Base-by-base conservation (phyloP, 257 asterid genomes). In the Solanum rostratum region DNA sequence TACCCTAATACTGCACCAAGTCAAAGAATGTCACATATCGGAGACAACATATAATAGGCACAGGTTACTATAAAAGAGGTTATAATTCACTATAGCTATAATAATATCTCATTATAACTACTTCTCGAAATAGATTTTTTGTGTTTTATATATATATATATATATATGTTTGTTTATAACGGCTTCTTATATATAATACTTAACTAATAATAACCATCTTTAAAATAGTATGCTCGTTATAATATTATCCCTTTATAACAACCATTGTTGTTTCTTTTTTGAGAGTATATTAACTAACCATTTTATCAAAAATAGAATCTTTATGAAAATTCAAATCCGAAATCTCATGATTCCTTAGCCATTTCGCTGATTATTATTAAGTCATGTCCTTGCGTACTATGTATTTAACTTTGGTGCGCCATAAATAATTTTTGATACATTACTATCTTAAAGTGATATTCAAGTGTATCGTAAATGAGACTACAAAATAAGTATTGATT, bases 11-110 rank as follows among this genome's bases (percentile, higher is more conserved):
- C 4, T 5, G 37, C 4, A 5, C 4, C 37, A 33, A 33, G 4
- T 0, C 1, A 33, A 33, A 33, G 6, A 33, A 5, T 33, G 1
- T 33, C 39, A 33, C 39, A 33, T 33, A 33, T 3, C 3, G 4
- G 6, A 33, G 0, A 0, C 0, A 33, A 0, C 0, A 33, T 16
- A 9, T 18, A 0, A 19, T 19, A 49, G n/a, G 45, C 57, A 49
- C 22, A 46, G 24, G 24, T 74, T 50, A 16, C 4, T 13, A 5
- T 52, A 2, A 46, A 65, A 29, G 13, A 76, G 11, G 11, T n/a
- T 45, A 8, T 15, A 62, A 11, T 9, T 27, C 39, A 12, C 0
- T 13, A 27, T 62, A n/a, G n/a, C n/a, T n/a, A n/a, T n/a, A n/a
- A n/a, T n/a, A n/a, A n/a, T n/a, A n/a, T n/a, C n/a, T 20, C 6